These are phyloP conservation scores for Hsuehochloa calcarea DNA, from an alignment of 176 grass and related monocot genomes.

Conservation along the genomic window DNA sequence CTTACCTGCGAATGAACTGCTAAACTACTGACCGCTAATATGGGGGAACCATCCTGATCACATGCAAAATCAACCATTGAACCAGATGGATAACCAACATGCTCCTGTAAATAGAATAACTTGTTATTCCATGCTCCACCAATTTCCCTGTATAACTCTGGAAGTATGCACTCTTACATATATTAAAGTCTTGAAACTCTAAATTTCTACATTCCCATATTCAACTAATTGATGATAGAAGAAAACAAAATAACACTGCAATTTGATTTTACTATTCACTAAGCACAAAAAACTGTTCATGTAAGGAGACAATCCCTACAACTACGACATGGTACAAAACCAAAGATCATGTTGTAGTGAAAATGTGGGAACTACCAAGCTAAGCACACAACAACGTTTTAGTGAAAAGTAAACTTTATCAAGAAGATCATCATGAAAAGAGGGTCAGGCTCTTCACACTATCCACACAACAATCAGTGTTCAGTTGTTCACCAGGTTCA, in stretches of 20 bases:
- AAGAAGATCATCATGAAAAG: not conserved
- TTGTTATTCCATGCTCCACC: too few relatives aligned
- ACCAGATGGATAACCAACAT: too few relatives aligned
- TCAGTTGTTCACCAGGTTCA: not conserved
- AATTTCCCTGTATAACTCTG: too few relatives aligned
- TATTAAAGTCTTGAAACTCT: not conserved
- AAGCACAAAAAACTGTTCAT: conserved; percentile 1
- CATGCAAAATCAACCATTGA: too few relatives aligned
- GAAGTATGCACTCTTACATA: not conserved
- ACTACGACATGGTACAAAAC: not conserved
- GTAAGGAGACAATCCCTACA: not conserved
- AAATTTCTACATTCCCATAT: not conserved
- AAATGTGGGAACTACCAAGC: not conserved
- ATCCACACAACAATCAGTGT: not conserved
- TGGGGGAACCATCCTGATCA: too few relatives aligned
- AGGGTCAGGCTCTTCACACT: not conserved
- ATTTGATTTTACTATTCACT: not conserved
- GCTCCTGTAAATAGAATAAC: too few relatives aligned
- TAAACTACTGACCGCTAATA: too few relatives aligned
- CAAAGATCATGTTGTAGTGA: not conserved
- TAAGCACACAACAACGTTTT: not conserved
- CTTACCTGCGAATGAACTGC: too few relatives aligned
- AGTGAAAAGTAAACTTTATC: not conserved
- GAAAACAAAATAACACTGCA: not conserved
- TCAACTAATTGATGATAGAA: not conserved